These are phyloP conservation scores for Kuraishia capsulata DNA, from an alignment of 805 yeast genomes.

Conservation along the genomic window DNA sequence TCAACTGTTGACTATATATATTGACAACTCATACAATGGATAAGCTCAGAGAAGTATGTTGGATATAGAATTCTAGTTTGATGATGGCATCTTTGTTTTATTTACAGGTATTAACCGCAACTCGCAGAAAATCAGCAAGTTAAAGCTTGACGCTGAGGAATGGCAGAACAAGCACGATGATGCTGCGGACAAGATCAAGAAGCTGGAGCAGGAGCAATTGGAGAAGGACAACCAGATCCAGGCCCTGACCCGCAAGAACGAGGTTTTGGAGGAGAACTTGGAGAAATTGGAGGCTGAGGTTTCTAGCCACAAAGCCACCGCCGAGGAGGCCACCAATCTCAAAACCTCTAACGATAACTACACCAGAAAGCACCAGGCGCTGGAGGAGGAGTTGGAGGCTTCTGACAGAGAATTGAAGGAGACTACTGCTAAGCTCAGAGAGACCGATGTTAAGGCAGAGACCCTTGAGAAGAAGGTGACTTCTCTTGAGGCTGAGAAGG, in stretches of 20 bases:
- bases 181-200: slow-evolving; percentile 69
- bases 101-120: too few species aligned
- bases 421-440: slow-evolving; percentile 89
- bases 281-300: slow-evolving; percentile 73
- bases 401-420: slow-evolving; percentile 87
- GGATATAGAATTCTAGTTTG: not conserved
- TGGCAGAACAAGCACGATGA: slow-evolving; percentile 98
- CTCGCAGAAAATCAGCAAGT: slow-evolving; percentile 74
- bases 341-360: slow-evolving; percentile 85
- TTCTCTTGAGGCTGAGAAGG: slow-evolving; percentile 87
- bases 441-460: slow-evolving; percentile 92
- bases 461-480: slow-evolving; percentile 91
- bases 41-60: slow-evolving; percentile 32
- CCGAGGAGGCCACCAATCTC: slow-evolving; percentile 84
- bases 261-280: slow-evolving; percentile 73
- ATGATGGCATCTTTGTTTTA: not conserved
- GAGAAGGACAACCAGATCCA: slow-evolving; percentile 95
- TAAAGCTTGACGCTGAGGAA: slow-evolving; percentile 90
- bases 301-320: slow-evolving; percentile 70
- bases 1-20: too few species aligned
- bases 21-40: slow-evolving; percentile 35
- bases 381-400: slow-evolving; percentile 87
- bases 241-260: slow-evolving; percentile 85
- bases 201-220: slow-evolving; percentile 82
- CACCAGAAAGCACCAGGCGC: slow-evolving; percentile 78